Evolutionary conservation across 768 basidiomycete species (phyloP), one percentile per base, ranked within the genome.

Genomic region (Ephemerocybe angulata): DNA sequence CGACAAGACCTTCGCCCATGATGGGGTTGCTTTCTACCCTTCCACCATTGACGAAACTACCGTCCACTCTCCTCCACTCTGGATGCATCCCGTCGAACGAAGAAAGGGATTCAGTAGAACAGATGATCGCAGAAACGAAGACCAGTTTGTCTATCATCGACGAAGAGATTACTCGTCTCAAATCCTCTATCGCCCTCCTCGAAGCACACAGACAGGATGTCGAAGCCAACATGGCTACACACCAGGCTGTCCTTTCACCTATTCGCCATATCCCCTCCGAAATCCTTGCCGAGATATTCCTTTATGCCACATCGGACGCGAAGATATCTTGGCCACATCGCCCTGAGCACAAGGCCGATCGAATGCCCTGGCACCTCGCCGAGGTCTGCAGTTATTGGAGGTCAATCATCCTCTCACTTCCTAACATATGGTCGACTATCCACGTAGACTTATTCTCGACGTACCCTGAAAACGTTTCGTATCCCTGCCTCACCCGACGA

Each of bases 311-410:
- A 1, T 52, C 52, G 4, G 60, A 53, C 27, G 53, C 42, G 25
- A 52, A 46, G 22, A 44, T 64, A 11, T 33, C 38, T 28, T 67
- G 60, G 61, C 62, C 62, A 37, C 50, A 38, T 11, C n/a, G 27
- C 25, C 22, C 19, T n/a, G 25, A n/a, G 4, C 22, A 27, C 28
- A 24, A 12, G 35, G 11, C 13, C 29, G 44, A 53, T 21, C 37
- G 41, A 21, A 62, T 62, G 53, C 64, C 61, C 17, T 65, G 65
- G 65, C 25, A 57, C 11, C 43, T 68, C 3, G 63, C 63, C 3
- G 35, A 56, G 22, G 60, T 68, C 3, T 68, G 67, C 56, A 64
- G 64, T 55, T 64, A 62, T 50, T 68, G 67, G 67, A 35, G 67
- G 38, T 56, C 53, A n/a, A 57, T 64, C 1, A 40, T 55, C 7